phyloP scores from a whole-genome alignment of 495 filamentous ascomycete genomes.

The Daldinia bambusicola region DNA sequence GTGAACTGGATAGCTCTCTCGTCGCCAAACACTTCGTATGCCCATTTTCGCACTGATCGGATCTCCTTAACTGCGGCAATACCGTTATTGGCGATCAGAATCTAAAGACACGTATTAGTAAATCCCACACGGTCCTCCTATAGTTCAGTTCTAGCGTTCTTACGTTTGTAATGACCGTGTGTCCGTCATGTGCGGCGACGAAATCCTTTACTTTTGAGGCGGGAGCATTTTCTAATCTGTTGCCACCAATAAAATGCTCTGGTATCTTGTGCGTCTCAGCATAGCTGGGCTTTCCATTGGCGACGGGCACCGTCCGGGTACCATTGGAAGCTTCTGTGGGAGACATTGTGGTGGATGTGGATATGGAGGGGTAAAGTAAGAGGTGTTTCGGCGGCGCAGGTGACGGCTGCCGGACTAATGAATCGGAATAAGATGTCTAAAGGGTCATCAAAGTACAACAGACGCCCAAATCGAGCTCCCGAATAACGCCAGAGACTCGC shows the following conservation, averaged over 20 bases:
- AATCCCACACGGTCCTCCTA: constrained; percentile 1
- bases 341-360: constrained; percentile 51
- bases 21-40: constrained; percentile 98
- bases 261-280: constrained; percentile 82
- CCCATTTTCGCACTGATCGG: constrained; percentile 98
- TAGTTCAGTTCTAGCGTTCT: constrained; percentile 43
- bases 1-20: constrained; percentile 99
- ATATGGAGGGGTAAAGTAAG: constrained; percentile 38
- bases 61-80: constrained; percentile 99
- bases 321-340: constrained; percentile 58
- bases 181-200: constrained; percentile 85
- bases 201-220: constrained; percentile 93
- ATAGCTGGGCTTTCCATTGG: constrained; percentile 65
- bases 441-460: constrained; percentile 45
- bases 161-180: constrained; percentile 98
- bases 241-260: constrained; percentile 95
- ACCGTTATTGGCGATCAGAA: constrained; percentile 99
- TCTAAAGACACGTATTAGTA: constrained; percentile 61
- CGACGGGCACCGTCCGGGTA: constrained; percentile 54
- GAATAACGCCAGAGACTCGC: constrained; percentile 38
- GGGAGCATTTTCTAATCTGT: constrained; percentile 79
- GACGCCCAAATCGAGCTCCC: constrained; percentile 46
- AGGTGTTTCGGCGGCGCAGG: constrained; percentile 23
- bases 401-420: constrained; percentile 24
- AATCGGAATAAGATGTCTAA: constrained; percentile 41